Evolutionary conservation across 2,329 filamentous ascomycete species (phyloP), one percentile per base, ranked within the genome.

Genomic region (Epichloe festucae): DNA sequence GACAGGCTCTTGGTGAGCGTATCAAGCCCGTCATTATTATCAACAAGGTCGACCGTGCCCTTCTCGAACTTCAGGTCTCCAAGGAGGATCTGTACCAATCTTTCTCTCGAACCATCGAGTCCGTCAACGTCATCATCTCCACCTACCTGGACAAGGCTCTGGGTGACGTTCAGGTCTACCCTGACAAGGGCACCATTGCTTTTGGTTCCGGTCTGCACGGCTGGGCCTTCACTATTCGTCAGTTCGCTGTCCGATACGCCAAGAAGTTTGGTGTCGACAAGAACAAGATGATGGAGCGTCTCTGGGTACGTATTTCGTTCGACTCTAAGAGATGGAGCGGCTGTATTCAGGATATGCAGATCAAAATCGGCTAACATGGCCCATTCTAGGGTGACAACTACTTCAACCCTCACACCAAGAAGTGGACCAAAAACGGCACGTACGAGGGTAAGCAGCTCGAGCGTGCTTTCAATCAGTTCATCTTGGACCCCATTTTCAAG

Each of bases 211-310:
- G 91, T 86, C 90, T 97, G 59, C 93, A 98, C 81, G 93, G 93
- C 74, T 98, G 93, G 93, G 91, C 89, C 68, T 98, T 98, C 85
- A 98, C 93, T 67, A 77, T 97, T 78, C 88, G 93, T 69, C 93
- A 98, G 76, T 98, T 98, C 75, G 93, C 93, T 64, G 73, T 82
- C 70, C 84, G 85, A 67, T 98, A 98, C 74, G 87, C 91, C 76
- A 97, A 97, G 89, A 98, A 98, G 79, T 98, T 98, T 67, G 93
- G 93, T 86, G 93, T 98, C 65, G 91, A 98, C 84, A 90, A 90
- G 75, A 86, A 84, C 79, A 97, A 97, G 89, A 96, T 98, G 93
- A 95, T 97, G 87, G 89, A 96, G 80, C 89, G 93, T 85, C 89
- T 98, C 63, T 98, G 93, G 93, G 84, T 88, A 75, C 73, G 82